Base-by-base conservation (phyloP, 2,329 filamentous ascomycete species). In the Cyphellophora europaea region DNA sequence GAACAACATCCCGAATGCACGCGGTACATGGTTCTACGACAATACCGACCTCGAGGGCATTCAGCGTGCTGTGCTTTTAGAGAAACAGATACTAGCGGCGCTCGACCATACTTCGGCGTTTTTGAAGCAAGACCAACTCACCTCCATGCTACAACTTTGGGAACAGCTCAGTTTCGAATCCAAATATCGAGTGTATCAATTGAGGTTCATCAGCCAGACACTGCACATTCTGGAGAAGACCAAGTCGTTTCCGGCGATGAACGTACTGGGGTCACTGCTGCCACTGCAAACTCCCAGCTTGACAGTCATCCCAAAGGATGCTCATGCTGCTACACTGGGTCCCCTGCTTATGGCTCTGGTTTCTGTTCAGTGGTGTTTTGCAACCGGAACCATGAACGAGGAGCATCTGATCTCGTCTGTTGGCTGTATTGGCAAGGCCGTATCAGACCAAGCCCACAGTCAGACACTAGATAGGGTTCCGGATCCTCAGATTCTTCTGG, bases 191-290 rank as follows among this genome's bases (percentile, higher is more conserved):
- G 6, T 13, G 15, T 32, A 32, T 21, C 14, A 19, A 6, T 18
- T 32, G 6, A 12, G 30, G 10, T 32, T 32, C 30, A 32, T 32
- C n/a, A 32, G 30, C 18, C 18, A 32, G 6, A 19, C 19, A 13
- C 30, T 32, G 8, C 18, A 12, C 8, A 14, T 32, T 19, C 14
- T 32, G 15, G 39, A 27, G 38, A 44, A 50, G 60, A 54, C 36
- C 41, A 47, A 3, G 53, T 74, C 2, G 49, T 72, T 1, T 49
- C 50, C 27, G 15, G 15, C n/a, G 27, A 30, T 30, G 27, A 14
- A 13, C 10, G 18, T 13, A 30, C 27, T 5, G 5, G 15, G 11
- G 27, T 13, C n/a, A 4, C n/a, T 30, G 5, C 27, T 11, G 14
- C 27, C 4, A 30, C 11, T n/a, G n/a, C n/a, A n/a, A n/a, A n/a